Percentiles rank a stretch among this genome's conserved stretches.
Evolutionary conservation across 164 flowering plant species (phyloP).

Genomic region (Macadamia integrifolia): DNA sequence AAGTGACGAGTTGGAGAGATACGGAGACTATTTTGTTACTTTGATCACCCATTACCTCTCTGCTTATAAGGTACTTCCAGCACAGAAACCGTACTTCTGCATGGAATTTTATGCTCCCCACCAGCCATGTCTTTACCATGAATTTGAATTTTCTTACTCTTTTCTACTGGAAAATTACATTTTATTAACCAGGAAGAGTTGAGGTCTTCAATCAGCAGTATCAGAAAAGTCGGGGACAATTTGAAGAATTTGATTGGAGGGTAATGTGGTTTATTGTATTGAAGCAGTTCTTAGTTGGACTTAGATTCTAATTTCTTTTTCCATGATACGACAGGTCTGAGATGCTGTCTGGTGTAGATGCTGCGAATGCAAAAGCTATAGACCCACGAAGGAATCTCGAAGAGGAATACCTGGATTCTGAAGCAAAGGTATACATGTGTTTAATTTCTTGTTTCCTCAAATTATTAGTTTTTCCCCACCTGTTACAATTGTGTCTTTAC

Average conservation of each 20-base stretch:
- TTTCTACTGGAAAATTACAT: background rate
- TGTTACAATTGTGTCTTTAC: background rate
- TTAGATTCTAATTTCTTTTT: background rate
- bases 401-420: conserved; percentile 73
- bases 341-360: conserved; percentile 23
- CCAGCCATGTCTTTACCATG: background rate
- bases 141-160: background rate
- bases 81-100: background rate
- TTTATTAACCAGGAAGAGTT: conserved; percentile 51
- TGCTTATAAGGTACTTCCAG: conserved; percentile 41
- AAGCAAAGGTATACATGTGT: conserved; percentile 57
- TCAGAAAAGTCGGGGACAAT: conserved; percentile 64
- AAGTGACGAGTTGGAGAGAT: conserved; percentile 77
- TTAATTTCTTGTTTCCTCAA: background rate
- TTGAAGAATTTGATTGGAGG: conserved; percentile 58
- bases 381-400: conserved; percentile 68
- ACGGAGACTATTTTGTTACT: conserved; percentile 58
- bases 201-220: conserved; percentile 51
- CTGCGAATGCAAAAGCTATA: conserved; percentile 34
- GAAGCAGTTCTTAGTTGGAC: background rate
- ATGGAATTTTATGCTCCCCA: background rate
- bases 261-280: conserved; percentile 28
- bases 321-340: conserved; percentile 36
- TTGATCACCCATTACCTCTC: conserved; percentile 58
- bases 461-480: background rate